Base-by-base conservation (phyloP, 2,329 filamentous ascomycete species). In the Coniella lustricola region DNA sequence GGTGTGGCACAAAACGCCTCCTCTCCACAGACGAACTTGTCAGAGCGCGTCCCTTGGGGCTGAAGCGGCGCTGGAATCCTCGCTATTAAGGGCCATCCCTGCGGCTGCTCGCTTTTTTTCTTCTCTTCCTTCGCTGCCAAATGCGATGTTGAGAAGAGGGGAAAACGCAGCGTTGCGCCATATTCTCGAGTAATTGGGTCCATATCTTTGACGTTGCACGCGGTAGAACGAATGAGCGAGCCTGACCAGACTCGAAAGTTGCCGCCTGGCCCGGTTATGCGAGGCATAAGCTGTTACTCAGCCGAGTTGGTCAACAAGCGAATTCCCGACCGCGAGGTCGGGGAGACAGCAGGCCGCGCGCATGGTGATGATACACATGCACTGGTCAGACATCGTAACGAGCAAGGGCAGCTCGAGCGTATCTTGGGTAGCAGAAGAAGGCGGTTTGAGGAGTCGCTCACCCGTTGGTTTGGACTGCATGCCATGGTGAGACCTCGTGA, bases 41-140 rank as follows among this genome's bases (percentile, higher is more conserved):
- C 25, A 29, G 10, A 5, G 5, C 25, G 25, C 25, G 25, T 29
- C 25, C 5, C 10, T 29, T 10, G 25, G 25, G 46, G 22, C 45
- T 40, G 32, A 32, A 42, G 35, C 17, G 10, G 32, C 34, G 48
- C 44, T 46, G 38, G 29, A 51, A 48, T 48, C 21, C 25, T 51
- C 25, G 50, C 37, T n/a, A 38, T 39, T 34, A 43, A 44, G 44
- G 49, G 16, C 44, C n/a, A 50, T 34, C 44, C 49, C 46, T 50
- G 44, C 44, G 25, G 43, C 18, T 13, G n/a, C n/a, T n/a, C n/a
- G n/a, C n/a, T n/a, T n/a, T n/a, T n/a, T n/a, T n/a, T n/a, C n/a
- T n/a, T n/a, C n/a, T n/a, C n/a, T n/a, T n/a, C n/a, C n/a, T n/a
- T n/a, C n/a, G n/a, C n/a, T n/a, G n/a, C n/a, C n/a, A n/a, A n/a